Evolutionary conservation across 768 basidiomycete species (phyloP), one percentile per base, ranked within the genome.

Genomic region (Serendipita sp.): DNA sequence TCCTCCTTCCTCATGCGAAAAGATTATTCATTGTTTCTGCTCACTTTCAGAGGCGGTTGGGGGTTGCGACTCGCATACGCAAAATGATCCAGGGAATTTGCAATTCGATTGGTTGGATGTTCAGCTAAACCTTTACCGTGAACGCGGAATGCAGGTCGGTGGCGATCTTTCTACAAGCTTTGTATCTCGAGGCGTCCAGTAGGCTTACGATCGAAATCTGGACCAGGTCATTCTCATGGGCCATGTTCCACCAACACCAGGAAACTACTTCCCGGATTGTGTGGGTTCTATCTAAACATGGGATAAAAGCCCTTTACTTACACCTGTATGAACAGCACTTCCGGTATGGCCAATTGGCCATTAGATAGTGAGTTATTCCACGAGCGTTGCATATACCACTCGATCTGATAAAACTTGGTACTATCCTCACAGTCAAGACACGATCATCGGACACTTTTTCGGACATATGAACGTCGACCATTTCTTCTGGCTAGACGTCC

Each of bases 81-180:
- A 66, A 3, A 67, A 71, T 1, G 38, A 5, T 72, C 88, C 92
- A n/a, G 92, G 92, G 54, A 90, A 90, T 68, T 77, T 91, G 30
- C 79, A 96, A 71, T 79, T 94, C 68, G 88, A 91, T 73, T 96
- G 92, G 92, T 78, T 96, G 11, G 89, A 90, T 66, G 89, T 89
- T 2, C 91, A 92, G 73, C 76, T 96, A 18, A 75, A 81, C 56
- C 75, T 73, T 65, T 92, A 85, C 72, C 78, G 88, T 66, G 73
- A 80, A 2, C 76, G 86, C 64, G 82, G 81, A 41, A 86, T 92
- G 83, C 84, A 90, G 78, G 88, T 86, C 70, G 63, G 80, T 69
- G 45, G 34, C 28, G 24, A 24, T 24, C 24, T 24, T 24, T 24
- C 24, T 24, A 24, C 24, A 24, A 24, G 24, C 24, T 24, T 24